These are phyloP conservation scores for Colletotrichum sp. DNA, from an alignment of 2,329 filamentous ascomycete genomes.

Conservation along the genomic window DNA sequence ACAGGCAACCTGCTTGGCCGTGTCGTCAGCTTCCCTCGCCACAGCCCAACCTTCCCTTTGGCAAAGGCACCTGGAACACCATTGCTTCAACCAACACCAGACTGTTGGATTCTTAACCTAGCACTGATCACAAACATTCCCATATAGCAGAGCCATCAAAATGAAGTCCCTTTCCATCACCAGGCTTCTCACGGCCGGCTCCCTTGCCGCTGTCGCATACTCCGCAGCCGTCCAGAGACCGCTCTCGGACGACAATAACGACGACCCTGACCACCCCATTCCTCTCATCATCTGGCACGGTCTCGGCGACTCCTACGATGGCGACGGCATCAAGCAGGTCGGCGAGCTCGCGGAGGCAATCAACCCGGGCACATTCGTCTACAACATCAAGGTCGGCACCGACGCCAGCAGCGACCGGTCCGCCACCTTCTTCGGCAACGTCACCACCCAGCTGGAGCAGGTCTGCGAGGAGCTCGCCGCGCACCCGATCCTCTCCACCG, in stretches of 20 bases:
- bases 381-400: conserved; percentile 76
- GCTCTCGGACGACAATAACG: conserved; percentile 43
- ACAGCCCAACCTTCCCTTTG: background rate
- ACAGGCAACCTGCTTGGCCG: conserved; percentile 28
- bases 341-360: conserved; percentile 72
- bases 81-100: background rate
- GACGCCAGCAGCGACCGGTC: conserved; percentile 73
- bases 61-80: background rate
- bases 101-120: background rate
- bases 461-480: conserved; percentile 80
- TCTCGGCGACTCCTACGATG: conserved; percentile 74
- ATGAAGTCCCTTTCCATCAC: conserved; percentile 36
- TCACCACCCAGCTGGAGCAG: conserved; percentile 75
- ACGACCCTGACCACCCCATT: conserved; percentile 63
- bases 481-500: conserved; percentile 81
- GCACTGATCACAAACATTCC: background rate
- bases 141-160: conserved; percentile 15
- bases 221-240: conserved; percentile 12
- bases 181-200: conserved; percentile 35
- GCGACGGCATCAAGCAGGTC: conserved; percentile 75
- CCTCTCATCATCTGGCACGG: conserved; percentile 96
- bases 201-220: conserved; percentile 24
- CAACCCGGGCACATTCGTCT: conserved; percentile 84
- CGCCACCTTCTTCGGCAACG: conserved; percentile 89
- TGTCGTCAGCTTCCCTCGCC: conserved; percentile 27